Evolutionary conservation across 2,329 filamentous ascomycete species (phyloP).

Genomic region (Penicillium sp.): DNA sequence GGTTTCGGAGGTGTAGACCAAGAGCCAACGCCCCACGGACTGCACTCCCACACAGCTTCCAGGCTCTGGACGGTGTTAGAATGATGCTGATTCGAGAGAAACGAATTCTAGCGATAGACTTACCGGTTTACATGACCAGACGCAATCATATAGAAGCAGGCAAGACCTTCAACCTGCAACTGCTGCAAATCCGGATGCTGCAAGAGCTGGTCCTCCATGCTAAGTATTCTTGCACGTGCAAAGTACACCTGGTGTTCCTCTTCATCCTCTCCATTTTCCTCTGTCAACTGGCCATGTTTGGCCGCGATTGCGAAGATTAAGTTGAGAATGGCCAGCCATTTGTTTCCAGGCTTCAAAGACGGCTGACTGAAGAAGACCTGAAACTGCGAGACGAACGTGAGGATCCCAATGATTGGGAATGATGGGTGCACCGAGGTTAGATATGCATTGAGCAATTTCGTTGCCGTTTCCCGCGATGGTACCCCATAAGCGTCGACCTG

Average conservation of each 20-base stretch:
- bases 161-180: constrained; percentile 41
- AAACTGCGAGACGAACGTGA: constrained; percentile 41
- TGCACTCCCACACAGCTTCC: constrained; percentile 41
- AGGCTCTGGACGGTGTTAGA: constrained; percentile 30
- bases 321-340: constrained; percentile 44
- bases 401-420: constrained; percentile 42
- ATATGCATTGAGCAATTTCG: constrained; percentile 40
- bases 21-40: constrained; percentile 39
- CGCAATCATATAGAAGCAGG: constrained; percentile 40
- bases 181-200: constrained; percentile 42
- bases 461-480: constrained; percentile 36
- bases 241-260: constrained; percentile 41
- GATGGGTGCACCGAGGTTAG: constrained; percentile 41
- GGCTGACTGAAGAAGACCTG: constrained; percentile 35
- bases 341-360: constrained; percentile 34
- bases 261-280: constrained; percentile 34
- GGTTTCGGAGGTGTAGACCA: constrained; percentile 42
- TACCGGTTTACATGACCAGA: constrained; percentile 43
- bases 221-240: constrained; percentile 36
- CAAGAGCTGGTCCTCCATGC: constrained; percentile 38
- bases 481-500: constrained; percentile 35
- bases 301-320: constrained; percentile 43
- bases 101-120: not conserved
- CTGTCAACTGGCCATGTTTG: constrained; percentile 37
- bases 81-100: too few relatives aligned